Conservation (phyloP, 2,329 filamentous ascomycete genomes). For the Arthrobotrys iridis region DNA sequence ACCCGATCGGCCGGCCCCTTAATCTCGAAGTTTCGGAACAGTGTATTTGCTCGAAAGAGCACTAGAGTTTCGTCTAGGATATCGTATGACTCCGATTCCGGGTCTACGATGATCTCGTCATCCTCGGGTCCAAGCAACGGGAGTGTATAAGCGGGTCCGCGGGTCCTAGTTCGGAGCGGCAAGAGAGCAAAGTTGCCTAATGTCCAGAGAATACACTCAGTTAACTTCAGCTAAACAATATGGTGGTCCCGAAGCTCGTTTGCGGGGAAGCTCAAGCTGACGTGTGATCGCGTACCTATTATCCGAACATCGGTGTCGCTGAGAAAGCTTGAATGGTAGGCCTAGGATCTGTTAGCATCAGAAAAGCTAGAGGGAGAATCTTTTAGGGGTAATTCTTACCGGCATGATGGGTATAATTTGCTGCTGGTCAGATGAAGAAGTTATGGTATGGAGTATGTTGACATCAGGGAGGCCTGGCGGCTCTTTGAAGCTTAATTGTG, state of each 20-base stretch:
- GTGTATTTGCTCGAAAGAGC: conserved; percentile 96
- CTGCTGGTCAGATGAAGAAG: conserved; percentile 3
- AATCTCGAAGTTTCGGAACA: conserved; percentile 99
- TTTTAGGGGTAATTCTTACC: conserved; percentile 16
- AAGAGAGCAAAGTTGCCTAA: conserved; percentile 94
- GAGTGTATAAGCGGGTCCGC: conserved; percentile 92
- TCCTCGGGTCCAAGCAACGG: conserved; percentile 70
- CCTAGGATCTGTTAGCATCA: conserved; percentile 43
- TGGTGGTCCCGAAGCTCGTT: not conserved
- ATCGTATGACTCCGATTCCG: conserved; percentile 92
- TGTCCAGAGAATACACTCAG: conserved; percentile 58
- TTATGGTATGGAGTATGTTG: conserved; percentile 20
- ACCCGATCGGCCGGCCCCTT: conserved; percentile 93
- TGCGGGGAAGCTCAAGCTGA: not conserved
- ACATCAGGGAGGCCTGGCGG: conserved; percentile 30
- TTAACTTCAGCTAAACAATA: not conserved
- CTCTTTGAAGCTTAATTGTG: conserved; percentile 34
- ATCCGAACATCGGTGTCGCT: conserved; percentile 58
- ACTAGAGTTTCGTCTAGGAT: conserved; percentile 91
- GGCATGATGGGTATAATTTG: conserved; percentile 31
- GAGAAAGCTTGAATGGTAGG: conserved; percentile 59
- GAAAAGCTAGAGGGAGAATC: not conserved
- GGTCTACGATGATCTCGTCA: conserved; percentile 70
- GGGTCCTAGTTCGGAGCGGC: conserved; percentile 91
- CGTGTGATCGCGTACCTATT: conserved; percentile 55